phyloP scores from a whole-genome alignment of 768 basidiomycete species.

The Asterophora lycoperdoides region DNA sequence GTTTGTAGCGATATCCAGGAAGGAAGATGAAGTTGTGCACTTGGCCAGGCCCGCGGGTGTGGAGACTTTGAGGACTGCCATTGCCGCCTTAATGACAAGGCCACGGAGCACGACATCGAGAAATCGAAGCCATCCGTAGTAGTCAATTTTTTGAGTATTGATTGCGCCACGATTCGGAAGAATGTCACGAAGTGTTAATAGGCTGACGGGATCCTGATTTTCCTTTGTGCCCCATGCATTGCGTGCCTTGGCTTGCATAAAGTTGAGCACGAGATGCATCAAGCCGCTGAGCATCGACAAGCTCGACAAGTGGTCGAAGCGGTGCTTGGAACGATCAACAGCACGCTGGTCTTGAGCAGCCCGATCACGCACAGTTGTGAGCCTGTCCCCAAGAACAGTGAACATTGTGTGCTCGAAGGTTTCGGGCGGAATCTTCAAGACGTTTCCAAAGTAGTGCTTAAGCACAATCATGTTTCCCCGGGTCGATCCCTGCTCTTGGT shows the following conservation, averaged over 20 bases:
- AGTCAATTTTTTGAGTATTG: too few relatives aligned
- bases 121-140: neutral
- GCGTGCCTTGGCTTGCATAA: conserved; percentile 5
- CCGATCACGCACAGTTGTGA: neutral
- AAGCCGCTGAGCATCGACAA: conserved; percentile 17
- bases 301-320: conserved; percentile 16
- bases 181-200: neutral
- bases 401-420: neutral
- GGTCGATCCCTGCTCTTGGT: neutral
- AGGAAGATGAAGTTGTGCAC: neutral
- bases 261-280: conserved; percentile 17
- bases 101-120: neutral
- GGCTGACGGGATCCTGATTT: neutral
- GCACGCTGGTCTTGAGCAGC: conserved; percentile 14
- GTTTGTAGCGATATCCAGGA: neutral
- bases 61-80: neutral
- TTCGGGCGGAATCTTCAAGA: neutral
- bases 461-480: neutral
- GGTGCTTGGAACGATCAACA: conserved; percentile 15
- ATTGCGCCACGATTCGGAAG: conserved; percentile 16
- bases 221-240: neutral
- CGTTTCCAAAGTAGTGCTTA: neutral
- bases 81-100: neutral
- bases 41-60: neutral
- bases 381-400: neutral